phyloP scores from a whole-genome alignment of 345 rosid genomes.

The Camelina hispida region DNA sequence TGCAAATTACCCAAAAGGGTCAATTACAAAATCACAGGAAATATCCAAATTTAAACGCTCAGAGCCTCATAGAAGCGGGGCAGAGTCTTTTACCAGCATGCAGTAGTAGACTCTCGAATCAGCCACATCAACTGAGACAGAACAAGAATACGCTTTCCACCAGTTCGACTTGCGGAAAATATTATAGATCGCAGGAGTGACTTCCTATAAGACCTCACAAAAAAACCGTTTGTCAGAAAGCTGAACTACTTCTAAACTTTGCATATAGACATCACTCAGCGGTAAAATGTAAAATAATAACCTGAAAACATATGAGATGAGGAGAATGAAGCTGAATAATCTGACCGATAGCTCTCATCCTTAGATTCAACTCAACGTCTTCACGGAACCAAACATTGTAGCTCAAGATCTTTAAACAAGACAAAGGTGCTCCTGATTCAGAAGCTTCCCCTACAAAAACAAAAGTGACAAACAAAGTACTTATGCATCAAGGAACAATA shows the following conservation, averaged over 20 bases:
- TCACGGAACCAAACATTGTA: constrained; percentile 99
- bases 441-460: constrained; percentile 47
- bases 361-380: constrained; percentile 73
- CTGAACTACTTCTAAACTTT: not conserved
- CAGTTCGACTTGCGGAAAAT: constrained; percentile 67
- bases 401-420: constrained; percentile 73
- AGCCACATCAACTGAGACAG: constrained; percentile 56
- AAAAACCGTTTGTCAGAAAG: constrained; percentile 6
- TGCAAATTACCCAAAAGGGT: constrained; percentile 47
- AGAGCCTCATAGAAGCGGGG: not conserved
- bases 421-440: constrained; percentile 41
- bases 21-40: constrained; percentile 17
- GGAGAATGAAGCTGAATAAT: constrained; percentile 83
- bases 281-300: constrained; percentile 28
- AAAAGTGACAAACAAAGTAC: constrained; percentile 14
- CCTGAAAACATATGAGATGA: constrained; percentile 92
- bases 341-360: constrained; percentile 88
- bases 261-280: not conserved
- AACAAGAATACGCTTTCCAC: constrained; percentile 87
- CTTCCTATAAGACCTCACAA: constrained; percentile 63
- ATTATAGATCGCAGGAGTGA: constrained; percentile 71
- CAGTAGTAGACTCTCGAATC: constrained; percentile 68
- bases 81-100: constrained; percentile 64
- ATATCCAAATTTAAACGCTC: not conserved
- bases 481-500: not conserved